Conservation (phyloP, 192 early-diverging fungal species). For the Mortierella antarctica region DNA sequence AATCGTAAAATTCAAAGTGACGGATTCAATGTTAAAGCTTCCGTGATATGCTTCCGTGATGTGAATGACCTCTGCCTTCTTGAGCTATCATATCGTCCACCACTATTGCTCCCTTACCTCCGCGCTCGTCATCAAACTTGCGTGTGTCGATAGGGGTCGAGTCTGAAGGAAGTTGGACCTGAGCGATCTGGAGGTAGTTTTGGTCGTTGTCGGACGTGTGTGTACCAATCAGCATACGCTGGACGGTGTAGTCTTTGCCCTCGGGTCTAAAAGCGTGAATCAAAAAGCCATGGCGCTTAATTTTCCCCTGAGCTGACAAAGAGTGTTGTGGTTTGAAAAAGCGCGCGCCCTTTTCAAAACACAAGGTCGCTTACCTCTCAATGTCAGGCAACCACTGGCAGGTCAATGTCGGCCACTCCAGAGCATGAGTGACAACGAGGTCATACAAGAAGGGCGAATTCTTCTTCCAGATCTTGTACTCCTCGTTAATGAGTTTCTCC, state of each 20-base stretch:
- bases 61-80: background rate
- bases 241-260: conserved; percentile 91
- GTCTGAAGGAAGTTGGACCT: conserved; percentile 86
- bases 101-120: conserved; percentile 56
- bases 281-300: background rate
- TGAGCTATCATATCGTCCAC: background rate
- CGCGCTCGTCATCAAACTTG: conserved; percentile 80
- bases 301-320: no score
- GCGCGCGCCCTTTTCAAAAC: no score
- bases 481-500: conserved; percentile 94
- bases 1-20: background rate
- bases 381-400: conserved; percentile 98
- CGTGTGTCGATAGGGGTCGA: conserved; percentile 65
- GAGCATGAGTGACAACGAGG: conserved; percentile 96
- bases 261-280: conserved; percentile 68
- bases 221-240: conserved; percentile 92
- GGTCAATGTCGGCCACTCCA: conserved; percentile 98
- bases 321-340: no score
- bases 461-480: conserved; percentile 99
- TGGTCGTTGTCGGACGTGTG: conserved; percentile 97
- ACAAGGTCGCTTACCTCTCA: conserved; percentile 67
- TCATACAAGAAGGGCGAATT: conserved; percentile 99
- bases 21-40: background rate
- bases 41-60: background rate
- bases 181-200: conserved; percentile 96